Conservation (phyloP, 805 yeast species). For the Ogataea ramenticola region DNA sequence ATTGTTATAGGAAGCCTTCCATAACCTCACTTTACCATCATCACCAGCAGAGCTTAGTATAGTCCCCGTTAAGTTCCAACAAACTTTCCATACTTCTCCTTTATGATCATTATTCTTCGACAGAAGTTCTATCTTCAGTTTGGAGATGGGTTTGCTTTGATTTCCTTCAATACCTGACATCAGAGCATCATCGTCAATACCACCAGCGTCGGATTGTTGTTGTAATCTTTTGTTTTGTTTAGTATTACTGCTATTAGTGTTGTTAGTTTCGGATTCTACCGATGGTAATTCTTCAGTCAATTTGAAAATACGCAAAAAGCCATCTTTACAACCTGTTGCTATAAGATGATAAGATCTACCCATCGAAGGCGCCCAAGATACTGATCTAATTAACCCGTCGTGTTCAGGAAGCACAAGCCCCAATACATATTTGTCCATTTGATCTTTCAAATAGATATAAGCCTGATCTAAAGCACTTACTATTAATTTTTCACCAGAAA, state of each 20-base stretch:
- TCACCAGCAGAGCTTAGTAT: slow-evolving; percentile 91
- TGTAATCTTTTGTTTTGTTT: too few species aligned
- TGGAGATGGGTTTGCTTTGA: not conserved
- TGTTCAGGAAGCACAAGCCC: slow-evolving; percentile 76
- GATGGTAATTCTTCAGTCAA: slow-evolving; percentile 36
- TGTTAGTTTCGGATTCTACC: slow-evolving; percentile 4
- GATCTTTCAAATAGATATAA: slow-evolving; percentile 52
- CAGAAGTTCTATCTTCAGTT: slow-evolving; percentile 17
- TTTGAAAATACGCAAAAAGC: slow-evolving; percentile 79
- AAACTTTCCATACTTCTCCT: slow-evolving; percentile 84
- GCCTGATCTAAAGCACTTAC: slow-evolving; percentile 87
- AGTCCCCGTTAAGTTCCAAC: slow-evolving; percentile 94
- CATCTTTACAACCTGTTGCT: slow-evolving; percentile 96
- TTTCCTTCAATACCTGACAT: slow-evolving; percentile 10
- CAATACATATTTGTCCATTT: slow-evolving; percentile 43
- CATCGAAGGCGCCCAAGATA: slow-evolving; percentile 96
- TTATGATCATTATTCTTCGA: slow-evolving; percentile 25
- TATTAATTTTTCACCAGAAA: slow-evolving; percentile 71
- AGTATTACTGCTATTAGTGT: not conserved
- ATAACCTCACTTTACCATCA: slow-evolving; percentile 84
- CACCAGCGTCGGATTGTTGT: slow-evolving; percentile 5
- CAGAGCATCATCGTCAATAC: not conserved
- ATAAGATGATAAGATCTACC: slow-evolving; percentile 82
- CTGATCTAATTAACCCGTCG: slow-evolving; percentile 76
- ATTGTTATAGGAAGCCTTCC: slow-evolving; percentile 83